Percentiles rank a stretch among this genome's conserved stretches.
These are phyloP conservation scores for Tolypocladium pustulatum DNA, from an alignment of 2,329 filamentous ascomycete genomes.

Conservation along the genomic window DNA sequence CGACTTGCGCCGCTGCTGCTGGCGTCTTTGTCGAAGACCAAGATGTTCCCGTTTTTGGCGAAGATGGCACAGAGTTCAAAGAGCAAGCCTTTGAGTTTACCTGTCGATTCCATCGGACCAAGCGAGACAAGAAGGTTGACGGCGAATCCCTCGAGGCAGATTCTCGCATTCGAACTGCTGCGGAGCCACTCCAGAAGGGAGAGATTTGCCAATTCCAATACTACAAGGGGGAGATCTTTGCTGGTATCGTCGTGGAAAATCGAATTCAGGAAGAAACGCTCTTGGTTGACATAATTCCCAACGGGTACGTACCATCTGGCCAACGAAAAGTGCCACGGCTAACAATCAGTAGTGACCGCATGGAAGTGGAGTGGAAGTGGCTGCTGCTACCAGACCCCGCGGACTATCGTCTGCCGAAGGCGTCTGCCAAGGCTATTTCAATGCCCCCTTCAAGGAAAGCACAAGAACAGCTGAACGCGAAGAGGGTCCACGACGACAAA, in stretches of 20 bases:
- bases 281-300: conserved; percentile 73
- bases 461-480: conserved; percentile 58
- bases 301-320: conserved; percentile 49
- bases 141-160: conserved; percentile 60
- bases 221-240: conserved; percentile 77
- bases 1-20: conserved; percentile 84
- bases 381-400: conserved; percentile 61
- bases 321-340: conserved; percentile 17
- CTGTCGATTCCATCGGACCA: conserved; percentile 86
- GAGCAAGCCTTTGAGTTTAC: conserved; percentile 87
- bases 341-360: conserved; percentile 47
- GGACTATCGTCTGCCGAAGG: conserved; percentile 63
- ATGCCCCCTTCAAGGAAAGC: conserved; percentile 54
- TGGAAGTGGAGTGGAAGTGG: conserved; percentile 82
- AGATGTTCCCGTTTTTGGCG: conserved; percentile 74
- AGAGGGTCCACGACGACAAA: conserved; percentile 48
- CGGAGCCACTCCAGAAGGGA: conserved; percentile 55
- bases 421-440: conserved; percentile 61
- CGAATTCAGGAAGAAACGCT: conserved; percentile 62
- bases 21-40: conserved; percentile 87
- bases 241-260: conserved; percentile 80
- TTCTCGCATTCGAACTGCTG: conserved; percentile 56
- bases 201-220: conserved; percentile 84
- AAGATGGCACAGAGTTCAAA: conserved; percentile 86
- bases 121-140: conserved; percentile 68